Conservation (phyloP, 139 green algal genomes). For the Gonium pectorale region DNA sequence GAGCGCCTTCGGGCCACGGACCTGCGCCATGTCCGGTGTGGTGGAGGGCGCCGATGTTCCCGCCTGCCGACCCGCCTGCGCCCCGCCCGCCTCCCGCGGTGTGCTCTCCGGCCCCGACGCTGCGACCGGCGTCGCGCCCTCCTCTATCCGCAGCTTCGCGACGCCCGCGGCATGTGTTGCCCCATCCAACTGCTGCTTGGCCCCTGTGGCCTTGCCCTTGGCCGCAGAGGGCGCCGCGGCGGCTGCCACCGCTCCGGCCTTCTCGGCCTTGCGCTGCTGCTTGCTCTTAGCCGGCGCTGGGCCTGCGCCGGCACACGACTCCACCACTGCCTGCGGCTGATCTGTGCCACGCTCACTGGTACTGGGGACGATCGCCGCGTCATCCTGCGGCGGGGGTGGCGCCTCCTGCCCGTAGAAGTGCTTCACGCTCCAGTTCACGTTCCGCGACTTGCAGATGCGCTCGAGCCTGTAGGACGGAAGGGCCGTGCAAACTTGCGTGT, state of each 20-base stretch:
- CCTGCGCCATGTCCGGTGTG: conserved; percentile 1
- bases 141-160: conserved; percentile 17
- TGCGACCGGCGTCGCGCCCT: neutral
- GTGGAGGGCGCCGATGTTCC: neutral
- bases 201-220: conserved; percentile 17
- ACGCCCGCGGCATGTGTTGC: neutral
- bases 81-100: too few relatives aligned
- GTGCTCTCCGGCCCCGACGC: neutral
- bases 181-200: conserved; percentile 2
- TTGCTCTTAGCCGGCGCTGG: neutral
- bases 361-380: neutral
- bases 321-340: neutral
- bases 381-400: neutral
- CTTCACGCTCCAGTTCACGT: conserved; percentile 52
- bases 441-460: conserved; percentile 58
- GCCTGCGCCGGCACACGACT: neutral
- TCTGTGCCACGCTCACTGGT: neutral
- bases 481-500: neutral
- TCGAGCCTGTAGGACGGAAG: conserved; percentile 63
- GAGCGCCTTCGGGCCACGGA: conserved; percentile 60
- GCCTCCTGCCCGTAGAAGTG: conserved; percentile 42
- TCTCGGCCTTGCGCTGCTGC: conserved; percentile 33
- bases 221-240: neutral
- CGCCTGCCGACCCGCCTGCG: neutral
- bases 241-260: neutral